Evolutionary conservation across 257 asterid species (phyloP).

Genomic region (Gentiana straminea): DNA sequence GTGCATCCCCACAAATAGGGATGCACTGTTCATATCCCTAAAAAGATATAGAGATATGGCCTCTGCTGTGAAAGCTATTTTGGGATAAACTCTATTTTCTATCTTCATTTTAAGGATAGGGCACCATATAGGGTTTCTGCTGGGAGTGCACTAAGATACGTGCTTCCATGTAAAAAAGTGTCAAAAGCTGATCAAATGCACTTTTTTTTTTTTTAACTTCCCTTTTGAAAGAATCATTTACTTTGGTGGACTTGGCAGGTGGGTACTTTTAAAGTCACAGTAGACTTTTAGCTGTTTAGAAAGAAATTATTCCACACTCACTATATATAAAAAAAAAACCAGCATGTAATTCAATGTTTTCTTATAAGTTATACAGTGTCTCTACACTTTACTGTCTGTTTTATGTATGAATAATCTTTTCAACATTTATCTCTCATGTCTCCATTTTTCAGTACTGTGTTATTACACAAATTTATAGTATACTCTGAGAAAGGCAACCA

Average conservation of each 20-base stretch:
- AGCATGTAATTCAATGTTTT: slow-evolving; percentile 16
- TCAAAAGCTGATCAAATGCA: too few relatives aligned
- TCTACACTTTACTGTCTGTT: slow-evolving; percentile 9
- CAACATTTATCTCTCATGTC: slow-evolving; percentile 17
- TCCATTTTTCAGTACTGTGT: slow-evolving; percentile 7
- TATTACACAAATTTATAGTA: slow-evolving; percentile 14
- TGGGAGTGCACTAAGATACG: not conserved
- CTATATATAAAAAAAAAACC: not conserved
- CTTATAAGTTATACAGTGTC: slow-evolving; percentile 22
- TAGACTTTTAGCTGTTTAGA: slow-evolving; percentile 27
- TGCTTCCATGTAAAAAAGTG: not conserved
- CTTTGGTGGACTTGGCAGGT: slow-evolving; percentile 23
- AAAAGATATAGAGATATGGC: too few relatives aligned
- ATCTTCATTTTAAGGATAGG: too few relatives aligned
- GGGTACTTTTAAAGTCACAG: slow-evolving; percentile 32
- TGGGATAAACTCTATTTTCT: too few relatives aligned
- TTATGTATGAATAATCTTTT: slow-evolving; percentile 8
- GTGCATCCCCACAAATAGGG: too few relatives aligned
- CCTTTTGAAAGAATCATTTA: not conserved
- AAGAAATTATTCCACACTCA: not conserved
- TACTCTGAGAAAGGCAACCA: slow-evolving; percentile 13
- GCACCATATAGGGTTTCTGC: not conserved
- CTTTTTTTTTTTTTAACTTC: too few relatives aligned
- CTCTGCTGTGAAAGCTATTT: too few relatives aligned
- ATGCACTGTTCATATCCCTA: too few relatives aligned